Conservation (phyloP, 1,284 basidiomycete genomes). For the Trametes pubescens region DNA sequence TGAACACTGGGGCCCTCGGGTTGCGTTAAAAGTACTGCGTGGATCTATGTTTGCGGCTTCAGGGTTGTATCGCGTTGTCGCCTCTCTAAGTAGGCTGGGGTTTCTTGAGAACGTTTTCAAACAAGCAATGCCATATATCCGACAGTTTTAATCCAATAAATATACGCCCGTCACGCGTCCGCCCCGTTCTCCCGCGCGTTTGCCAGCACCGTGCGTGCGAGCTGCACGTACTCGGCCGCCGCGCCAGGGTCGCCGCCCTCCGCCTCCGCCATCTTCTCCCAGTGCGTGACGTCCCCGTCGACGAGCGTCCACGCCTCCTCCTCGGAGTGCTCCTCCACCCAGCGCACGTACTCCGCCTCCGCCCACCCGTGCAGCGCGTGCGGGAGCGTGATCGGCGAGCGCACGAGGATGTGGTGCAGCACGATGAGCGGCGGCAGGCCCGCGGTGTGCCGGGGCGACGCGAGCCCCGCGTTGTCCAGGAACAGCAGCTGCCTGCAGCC, state of each 20-base stretch:
- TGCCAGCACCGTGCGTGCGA: constrained; percentile 69
- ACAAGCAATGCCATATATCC: not conserved
- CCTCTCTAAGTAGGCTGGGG: not conserved
- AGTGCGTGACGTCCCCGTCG: constrained; percentile 73
- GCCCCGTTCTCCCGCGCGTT: constrained; percentile 38
- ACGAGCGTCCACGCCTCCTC: constrained; percentile 77
- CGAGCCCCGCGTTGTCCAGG: constrained; percentile 77
- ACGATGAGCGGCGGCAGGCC: constrained; percentile 86
- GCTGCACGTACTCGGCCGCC: constrained; percentile 63
- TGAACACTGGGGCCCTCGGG: constrained; percentile 47
- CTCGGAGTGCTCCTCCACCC: constrained; percentile 82
- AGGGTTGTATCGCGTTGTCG: constrained; percentile 4
- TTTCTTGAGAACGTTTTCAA: not conserved
- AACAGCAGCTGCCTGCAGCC: constrained; percentile 81
- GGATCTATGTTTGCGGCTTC: constrained; percentile 14
- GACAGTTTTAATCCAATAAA: not conserved
- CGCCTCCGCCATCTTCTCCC: constrained; percentile 72
- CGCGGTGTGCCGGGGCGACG: constrained; percentile 68
- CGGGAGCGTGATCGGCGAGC: constrained; percentile 85
- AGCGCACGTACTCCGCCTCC: constrained; percentile 90
- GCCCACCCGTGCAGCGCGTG: constrained; percentile 91
- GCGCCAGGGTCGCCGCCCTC: constrained; percentile 53
- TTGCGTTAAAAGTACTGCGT: constrained; percentile 21
- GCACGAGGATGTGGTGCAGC: constrained; percentile 91
- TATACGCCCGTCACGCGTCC: not conserved